A percentile compares a stretch with the other conserved stretches of the same genome.
phyloP scores from a whole-genome alignment of 768 basidiomycete genomes.

The Rhodotorula diobovata region DNA sequence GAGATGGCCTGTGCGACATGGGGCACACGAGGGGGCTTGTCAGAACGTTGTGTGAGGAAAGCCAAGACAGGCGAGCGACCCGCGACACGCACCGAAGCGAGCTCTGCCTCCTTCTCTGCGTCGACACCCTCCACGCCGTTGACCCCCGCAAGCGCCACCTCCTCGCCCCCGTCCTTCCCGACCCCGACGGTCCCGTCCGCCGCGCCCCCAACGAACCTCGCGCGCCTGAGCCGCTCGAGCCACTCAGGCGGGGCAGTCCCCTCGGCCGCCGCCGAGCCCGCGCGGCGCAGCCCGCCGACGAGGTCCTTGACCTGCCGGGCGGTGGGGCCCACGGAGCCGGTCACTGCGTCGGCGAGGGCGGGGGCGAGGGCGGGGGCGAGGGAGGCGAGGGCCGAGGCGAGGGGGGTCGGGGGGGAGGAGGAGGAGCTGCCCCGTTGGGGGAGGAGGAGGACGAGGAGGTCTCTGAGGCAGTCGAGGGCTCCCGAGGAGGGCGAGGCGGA shows the following conservation, averaged over 20 bases:
- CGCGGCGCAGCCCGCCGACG: slow-evolving; percentile 9
- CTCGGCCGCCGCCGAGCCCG: background rate
- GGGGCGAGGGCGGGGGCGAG: background rate
- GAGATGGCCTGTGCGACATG: slow-evolving; percentile 47
- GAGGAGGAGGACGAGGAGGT: slow-evolving; percentile 1
- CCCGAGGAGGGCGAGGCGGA: background rate
- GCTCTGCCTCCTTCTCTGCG: slow-evolving; percentile 7
- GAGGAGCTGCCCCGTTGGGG: background rate
- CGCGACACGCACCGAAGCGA: slow-evolving; percentile 9
- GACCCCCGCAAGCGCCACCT: background rate
- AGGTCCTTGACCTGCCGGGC: slow-evolving; percentile 22
- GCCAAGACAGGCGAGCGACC: background rate
- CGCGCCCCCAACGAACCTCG: slow-evolving; percentile 8
- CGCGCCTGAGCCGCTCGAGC: slow-evolving; percentile 4
- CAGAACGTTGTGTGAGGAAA: background rate
- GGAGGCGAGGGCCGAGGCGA: background rate
- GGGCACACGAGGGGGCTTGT: no score
- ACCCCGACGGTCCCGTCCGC: background rate
- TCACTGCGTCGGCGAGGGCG: background rate
- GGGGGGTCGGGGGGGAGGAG: background rate
- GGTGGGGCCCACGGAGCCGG: slow-evolving; percentile 5
- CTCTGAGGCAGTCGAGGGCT: slow-evolving; percentile 6
- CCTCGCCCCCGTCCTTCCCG: background rate
- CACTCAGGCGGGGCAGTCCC: background rate
- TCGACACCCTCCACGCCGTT: background rate